Evolutionary conservation across 169 alveolate genomes (phyloP), one percentile per base, ranked within the genome.

Genomic region (Cryptosporidium ubiquitum): DNA sequence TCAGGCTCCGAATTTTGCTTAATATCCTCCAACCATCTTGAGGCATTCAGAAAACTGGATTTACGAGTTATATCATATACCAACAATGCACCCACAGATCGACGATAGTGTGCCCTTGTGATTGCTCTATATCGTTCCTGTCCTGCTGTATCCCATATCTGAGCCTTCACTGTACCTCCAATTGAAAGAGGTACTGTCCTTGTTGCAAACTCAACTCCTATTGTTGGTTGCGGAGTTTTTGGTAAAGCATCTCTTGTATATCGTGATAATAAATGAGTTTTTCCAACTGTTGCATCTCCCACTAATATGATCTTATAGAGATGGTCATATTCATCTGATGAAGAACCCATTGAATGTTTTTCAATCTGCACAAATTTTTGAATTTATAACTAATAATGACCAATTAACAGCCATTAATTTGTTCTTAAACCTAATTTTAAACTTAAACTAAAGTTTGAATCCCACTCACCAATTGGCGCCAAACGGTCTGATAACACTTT

Each of bases 171-270:
- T 40, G 97, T 96, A 31, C 99, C 99, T 18, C 99, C 99, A 68
- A 94, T 95, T 37, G 98, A 96, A 52, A 97, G 94, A 18, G 98
- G 98, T 29, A 98, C 98, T 18, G 99, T 96, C 68, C 98, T 96
- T 0, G 99, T 97, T 26, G 99, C 99, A 91, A 98, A 98, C 91
- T 98, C 99, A 20, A 98, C 99, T 71, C 99, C 99, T 60, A 98
- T 97, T 42, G 99, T 98, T 39, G 99, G 99, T 70, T 95, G 94
- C 64, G 99, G 98, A 73, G 95, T 95, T 71, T 95, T 95, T 29
- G 99, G 99, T 37, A 97, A 94, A 2, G 98, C 91, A 4, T 98
- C 99, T 86, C 97, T 97, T 86, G 97, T 96, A 91, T 97, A 98
- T 49, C 98, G 98, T 70, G 98, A 95, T 68, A 97, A 86, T 69